Percentiles rank a stretch among this genome's conserved stretches.
These are phyloP conservation scores for Ustilago tritici DNA, from an alignment of 1,284 basidiomycete genomes.

Conservation along the genomic window DNA sequence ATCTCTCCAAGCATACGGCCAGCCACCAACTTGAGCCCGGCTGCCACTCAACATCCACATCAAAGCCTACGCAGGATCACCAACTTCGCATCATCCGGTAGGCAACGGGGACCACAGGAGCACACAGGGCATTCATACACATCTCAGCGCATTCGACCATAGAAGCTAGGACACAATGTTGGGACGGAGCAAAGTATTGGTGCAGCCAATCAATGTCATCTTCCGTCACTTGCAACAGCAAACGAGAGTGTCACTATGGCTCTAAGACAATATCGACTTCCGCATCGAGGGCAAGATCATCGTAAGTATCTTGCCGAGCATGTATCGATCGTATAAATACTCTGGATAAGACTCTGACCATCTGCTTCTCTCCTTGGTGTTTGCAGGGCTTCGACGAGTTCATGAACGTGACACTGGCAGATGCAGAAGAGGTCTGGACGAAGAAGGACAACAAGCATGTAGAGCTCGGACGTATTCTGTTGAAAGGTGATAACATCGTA, in stretches of 20 bases:
- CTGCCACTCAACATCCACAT: not conserved
- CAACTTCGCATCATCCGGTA: not conserved
- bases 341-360: not conserved
- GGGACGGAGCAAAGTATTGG: constrained; percentile 55
- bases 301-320: constrained; percentile 28
- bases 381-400: constrained; percentile 95
- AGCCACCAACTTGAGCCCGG: not conserved
- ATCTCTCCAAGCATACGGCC: not conserved
- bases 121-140: not conserved
- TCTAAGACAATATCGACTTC: constrained; percentile 97
- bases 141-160: not conserved
- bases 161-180: constrained; percentile 26
- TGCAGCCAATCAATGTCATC: constrained; percentile 81
- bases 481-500: constrained; percentile 67
- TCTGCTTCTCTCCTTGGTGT: constrained; percentile 1
- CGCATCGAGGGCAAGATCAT: constrained; percentile 96
- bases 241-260: constrained; percentile 89
- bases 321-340: not conserved
- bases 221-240: constrained; percentile 98
- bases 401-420: constrained; percentile 98
- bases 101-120: not conserved
- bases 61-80: not conserved
- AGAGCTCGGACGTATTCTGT: constrained; percentile 61
- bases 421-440: constrained; percentile 87
- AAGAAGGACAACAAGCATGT: constrained; percentile 60